Evolutionary conservation across 169 alveolate genomes (phyloP), one percentile per base, ranked within the genome.

Genomic region (Plasmodium gaboni): DNA sequence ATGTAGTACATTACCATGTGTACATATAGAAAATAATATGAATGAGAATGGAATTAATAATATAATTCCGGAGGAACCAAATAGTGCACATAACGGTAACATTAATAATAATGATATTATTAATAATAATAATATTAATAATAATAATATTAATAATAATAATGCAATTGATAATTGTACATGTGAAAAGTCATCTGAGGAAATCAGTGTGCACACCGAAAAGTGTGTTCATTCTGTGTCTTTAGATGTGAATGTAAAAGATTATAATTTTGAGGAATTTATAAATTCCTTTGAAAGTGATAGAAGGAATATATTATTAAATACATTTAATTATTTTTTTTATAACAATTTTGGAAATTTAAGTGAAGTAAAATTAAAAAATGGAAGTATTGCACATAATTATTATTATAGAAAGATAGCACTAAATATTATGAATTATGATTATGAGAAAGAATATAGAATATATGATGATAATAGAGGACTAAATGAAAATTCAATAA

Each of bases 1-100:
- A 46, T 78, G 89, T 48, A 78, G 89, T 78, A 48, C 63, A 50
- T 78, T 78, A 67, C 89, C 89, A 2, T 78, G 89, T 24, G 63
- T 78, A 78, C 89, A 78, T 69, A 78, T 65, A 78, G 59, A 28
- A 32, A 78, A 78, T 38, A 28, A 26, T 26, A 78, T 65, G 8
- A 78, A 50, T 44, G 63, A 74, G 32, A 67, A 28, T 51, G 24
- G 74, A 22, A 32, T 32, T 32, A 32, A 32, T 32, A 55, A 55
- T 55, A 55, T 55, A 6, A n/a, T 53, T 48, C 69, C 63, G 15
- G n/a, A 67, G 13, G 48, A 64, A 24, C 50, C 64, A 64, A 59
- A 51, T 65, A 42, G 50, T 51, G 12, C 28, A 2, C 26, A 63
- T 26, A 28, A 19, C 42, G 71, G 63, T 50, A 28, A 19, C 78